Conservation (phyloP, 495 filamentous ascomycete genomes). For the Friedmanniomyces endolithicus region DNA sequence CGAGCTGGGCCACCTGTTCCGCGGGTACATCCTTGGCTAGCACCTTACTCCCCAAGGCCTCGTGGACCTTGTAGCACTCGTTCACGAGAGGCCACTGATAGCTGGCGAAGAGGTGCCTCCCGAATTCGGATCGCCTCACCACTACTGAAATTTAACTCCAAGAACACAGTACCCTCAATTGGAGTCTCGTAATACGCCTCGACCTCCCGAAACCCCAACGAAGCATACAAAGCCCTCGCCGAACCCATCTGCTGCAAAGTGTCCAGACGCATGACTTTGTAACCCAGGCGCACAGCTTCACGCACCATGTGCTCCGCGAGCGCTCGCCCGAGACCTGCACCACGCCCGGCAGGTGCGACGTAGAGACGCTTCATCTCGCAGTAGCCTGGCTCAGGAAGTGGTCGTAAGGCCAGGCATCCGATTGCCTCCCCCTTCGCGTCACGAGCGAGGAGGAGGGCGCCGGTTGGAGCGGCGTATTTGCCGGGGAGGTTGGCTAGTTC, state of each 20-base stretch:
- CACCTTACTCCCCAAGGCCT: too few species aligned
- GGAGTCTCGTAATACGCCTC: constrained; percentile 47
- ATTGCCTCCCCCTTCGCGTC: constrained; percentile 25
- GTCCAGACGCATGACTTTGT: constrained; percentile 45
- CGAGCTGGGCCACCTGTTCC: too few species aligned
- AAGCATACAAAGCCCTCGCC: constrained; percentile 39
- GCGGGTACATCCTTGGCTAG: too few species aligned
- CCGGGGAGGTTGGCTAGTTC: constrained; percentile 44
- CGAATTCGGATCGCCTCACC: too few species aligned
- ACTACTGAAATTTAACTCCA: constrained; percentile 13
- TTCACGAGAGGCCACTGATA: too few species aligned
- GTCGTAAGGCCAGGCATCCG: constrained; percentile 41
- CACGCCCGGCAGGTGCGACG: constrained; percentile 35
- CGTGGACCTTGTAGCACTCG: too few species aligned
- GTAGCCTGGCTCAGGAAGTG: constrained; percentile 20
- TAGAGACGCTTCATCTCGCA: constrained; percentile 54
- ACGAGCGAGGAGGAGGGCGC: constrained; percentile 36
- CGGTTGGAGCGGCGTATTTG: constrained; percentile 38
- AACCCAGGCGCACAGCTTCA: constrained; percentile 37
- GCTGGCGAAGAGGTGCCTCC: too few species aligned
- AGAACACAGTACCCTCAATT: constrained; percentile 35
- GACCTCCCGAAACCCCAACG: constrained; percentile 42
- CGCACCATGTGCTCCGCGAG: constrained; percentile 36
- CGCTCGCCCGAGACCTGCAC: constrained; percentile 36
- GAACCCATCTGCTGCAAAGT: constrained; percentile 44